Base-by-base conservation (phyloP, 2,329 filamentous ascomycete genomes). In the Aspergillus alliaceus region DNA sequence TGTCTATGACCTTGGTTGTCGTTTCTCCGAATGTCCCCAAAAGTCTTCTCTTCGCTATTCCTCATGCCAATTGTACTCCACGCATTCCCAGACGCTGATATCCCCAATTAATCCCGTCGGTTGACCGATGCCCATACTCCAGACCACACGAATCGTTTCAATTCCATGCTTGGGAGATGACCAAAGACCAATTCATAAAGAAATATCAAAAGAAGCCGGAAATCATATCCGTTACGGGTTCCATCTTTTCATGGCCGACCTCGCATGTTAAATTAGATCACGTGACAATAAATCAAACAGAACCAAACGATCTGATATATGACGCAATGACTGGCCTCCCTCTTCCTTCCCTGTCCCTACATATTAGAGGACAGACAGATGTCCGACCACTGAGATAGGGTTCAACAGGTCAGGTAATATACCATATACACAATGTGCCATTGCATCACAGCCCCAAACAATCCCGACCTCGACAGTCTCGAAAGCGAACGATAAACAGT, bases 31-130 rank as follows among this genome's bases (percentile, higher is more conserved):
- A 64, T 62, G 60, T 60, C 54, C 51, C 47, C 51, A 50, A 54
- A 52, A 42, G 20, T 49, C 32, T 54, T 47, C 24, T 46, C 32
- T 31, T 31, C 39, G 15, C 20, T 46, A 47, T 44, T 46, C 40
- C 25, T 51, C 22, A 32, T 37, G 34, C 49, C 32, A 53, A 51
- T 40, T 57, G 54, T 57, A 53, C 31, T 53, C 44, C 44, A 48
- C 27, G 44, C 44, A 48, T 48, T 39, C 20, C 15, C 44, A 44
- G 15, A 67, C 66, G 67, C 67, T 69, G 67, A 67, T 69, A 66
- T 64, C 66, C 65, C 66, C 52, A 57, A 64, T 63, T 61, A 65
- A 57, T 52, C 51, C 52, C n/a, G 31, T 34, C 51, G 37, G 15
- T 47, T 54, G 51, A 35, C 51, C 32, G 44, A 48, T 14, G 27